These are phyloP conservation scores for Sclerotinia minor DNA, from an alignment of 2,329 filamentous ascomycete species.

Conservation along the genomic window DNA sequence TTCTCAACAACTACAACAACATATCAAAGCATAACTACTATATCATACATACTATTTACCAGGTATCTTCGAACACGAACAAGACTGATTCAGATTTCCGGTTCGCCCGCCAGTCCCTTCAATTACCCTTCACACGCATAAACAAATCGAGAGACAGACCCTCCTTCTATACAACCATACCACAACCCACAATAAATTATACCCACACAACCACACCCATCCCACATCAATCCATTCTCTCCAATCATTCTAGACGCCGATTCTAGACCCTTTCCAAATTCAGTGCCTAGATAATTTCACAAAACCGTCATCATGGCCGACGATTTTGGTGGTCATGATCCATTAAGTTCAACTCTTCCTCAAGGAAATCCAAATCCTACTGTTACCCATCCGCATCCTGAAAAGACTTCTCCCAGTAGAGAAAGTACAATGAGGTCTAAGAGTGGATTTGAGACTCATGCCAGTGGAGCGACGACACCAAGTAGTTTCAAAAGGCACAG, in stretches of 20 bases:
- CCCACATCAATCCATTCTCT: neutral
- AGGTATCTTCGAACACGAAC: neutral
- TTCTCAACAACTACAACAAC: neutral
- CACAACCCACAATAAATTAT: neutral
- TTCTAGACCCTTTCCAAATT: too few species aligned
- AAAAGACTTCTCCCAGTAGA: constrained; percentile 9
- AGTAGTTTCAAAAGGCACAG: constrained; percentile 22
- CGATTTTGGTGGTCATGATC: constrained; percentile 9
- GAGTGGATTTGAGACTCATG: constrained; percentile 8
- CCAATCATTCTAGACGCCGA: constrained; percentile 9
- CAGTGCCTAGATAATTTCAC: neutral
- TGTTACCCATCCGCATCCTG: neutral
- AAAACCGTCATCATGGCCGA: constrained; percentile 21
- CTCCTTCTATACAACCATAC: neutral
- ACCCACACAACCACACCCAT: neutral
- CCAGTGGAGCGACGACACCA: constrained; percentile 18
- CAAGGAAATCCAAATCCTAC: neutral
- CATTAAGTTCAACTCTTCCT: constrained; percentile 19
- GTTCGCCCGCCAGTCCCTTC: neutral
- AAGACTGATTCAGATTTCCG: constrained; percentile 1
- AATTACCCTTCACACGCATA: neutral
- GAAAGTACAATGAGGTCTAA: constrained; percentile 23
- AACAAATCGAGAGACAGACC: constrained; percentile 1
- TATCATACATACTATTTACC: neutral
- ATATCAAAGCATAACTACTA: constrained; percentile 1